These are phyloP conservation scores for Holtermanniella nyarrowii DNA, from an alignment of 768 basidiomycete species.

Conservation along the genomic window DNA sequence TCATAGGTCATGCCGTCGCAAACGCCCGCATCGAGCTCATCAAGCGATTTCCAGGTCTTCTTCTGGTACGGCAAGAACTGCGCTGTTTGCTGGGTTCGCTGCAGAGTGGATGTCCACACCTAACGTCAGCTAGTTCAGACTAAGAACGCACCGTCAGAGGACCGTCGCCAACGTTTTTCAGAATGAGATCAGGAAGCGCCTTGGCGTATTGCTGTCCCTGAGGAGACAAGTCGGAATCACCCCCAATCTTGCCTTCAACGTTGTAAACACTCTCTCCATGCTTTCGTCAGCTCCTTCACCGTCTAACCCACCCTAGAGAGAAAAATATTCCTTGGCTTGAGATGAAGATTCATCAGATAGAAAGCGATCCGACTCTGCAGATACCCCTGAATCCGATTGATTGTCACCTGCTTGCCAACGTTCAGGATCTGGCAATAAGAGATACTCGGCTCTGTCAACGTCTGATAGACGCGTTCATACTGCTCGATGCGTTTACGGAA, in stretches of 20 bases:
- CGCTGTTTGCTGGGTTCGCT: slow-evolving; percentile 84
- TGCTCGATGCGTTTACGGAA: slow-evolving; percentile 81
- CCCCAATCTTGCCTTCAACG: slow-evolving; percentile 91
- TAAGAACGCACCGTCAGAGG: slow-evolving; percentile 59
- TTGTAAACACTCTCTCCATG: slow-evolving; percentile 98
- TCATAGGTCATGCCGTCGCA: slow-evolving; percentile 99
- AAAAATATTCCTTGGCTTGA: slow-evolving; percentile 93
- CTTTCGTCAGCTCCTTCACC: slow-evolving; percentile 43
- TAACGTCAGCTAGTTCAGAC: slow-evolving; percentile 29
- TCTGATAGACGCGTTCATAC: slow-evolving; percentile 93
- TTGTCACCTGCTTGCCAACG: slow-evolving; percentile 78
- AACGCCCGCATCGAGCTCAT: slow-evolving; percentile 96
- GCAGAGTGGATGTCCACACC: slow-evolving; percentile 99
- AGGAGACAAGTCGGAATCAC: slow-evolving; percentile 79
- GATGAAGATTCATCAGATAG: slow-evolving; percentile 95
- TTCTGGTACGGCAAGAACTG: slow-evolving; percentile 72
- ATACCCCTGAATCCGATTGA: slow-evolving; percentile 79
- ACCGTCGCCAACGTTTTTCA: slow-evolving; percentile 79
- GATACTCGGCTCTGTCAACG: slow-evolving; percentile 80
- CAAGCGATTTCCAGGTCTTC: slow-evolving; percentile 95
- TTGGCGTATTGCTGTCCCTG: slow-evolving; percentile 75
- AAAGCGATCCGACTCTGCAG: slow-evolving; percentile 94
- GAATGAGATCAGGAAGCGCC: slow-evolving; percentile 77
- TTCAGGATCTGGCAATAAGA: slow-evolving; percentile 87
- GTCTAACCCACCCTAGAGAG: slow-evolving; percentile 66